Conservation (phyloP, 1,284 basidiomycete species). For the Inonotus hispidus region DNA sequence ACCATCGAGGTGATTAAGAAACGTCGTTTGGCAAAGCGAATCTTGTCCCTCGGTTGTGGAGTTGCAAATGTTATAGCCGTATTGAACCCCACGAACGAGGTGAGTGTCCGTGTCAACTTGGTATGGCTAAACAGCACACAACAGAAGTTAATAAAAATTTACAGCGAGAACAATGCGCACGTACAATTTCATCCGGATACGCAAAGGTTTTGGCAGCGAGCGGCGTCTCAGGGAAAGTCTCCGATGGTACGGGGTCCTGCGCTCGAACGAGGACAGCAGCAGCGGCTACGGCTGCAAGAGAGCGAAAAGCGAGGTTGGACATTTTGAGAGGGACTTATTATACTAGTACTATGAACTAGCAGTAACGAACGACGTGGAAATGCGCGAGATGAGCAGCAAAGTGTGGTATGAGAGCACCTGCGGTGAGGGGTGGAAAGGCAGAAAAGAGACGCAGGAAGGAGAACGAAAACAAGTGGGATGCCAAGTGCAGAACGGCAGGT, state of each 20-base stretch:
- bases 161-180: slow-evolving; percentile 16
- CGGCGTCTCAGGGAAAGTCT: slow-evolving; percentile 39
- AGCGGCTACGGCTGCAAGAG: slow-evolving; percentile 34
- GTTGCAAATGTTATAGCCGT: slow-evolving; percentile 43
- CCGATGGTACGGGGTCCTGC: not conserved
- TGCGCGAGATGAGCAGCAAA: not conserved
- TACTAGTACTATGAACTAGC: not conserved
- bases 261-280: not conserved
- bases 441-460: slow-evolving; percentile 1
- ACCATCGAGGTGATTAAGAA: slow-evolving; percentile 39
- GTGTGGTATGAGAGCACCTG: not conserved
- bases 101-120: slow-evolving; percentile 21
- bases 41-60: slow-evolving; percentile 40
- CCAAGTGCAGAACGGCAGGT: not conserved
- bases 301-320: slow-evolving; percentile 41
- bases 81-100: slow-evolving; percentile 35
- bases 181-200: slow-evolving; percentile 45
- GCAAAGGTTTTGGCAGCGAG: slow-evolving; percentile 47
- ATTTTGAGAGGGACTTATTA: slow-evolving; percentile 26
- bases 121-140: slow-evolving; percentile 29
- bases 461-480: not conserved
- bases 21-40: slow-evolving; percentile 52
- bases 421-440: not conserved
- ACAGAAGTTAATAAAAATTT: not conserved
- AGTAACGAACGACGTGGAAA: slow-evolving; percentile 15